Base-by-base conservation (phyloP, 106 monocot genomes). In the Platanthera zijinensis region DNA sequence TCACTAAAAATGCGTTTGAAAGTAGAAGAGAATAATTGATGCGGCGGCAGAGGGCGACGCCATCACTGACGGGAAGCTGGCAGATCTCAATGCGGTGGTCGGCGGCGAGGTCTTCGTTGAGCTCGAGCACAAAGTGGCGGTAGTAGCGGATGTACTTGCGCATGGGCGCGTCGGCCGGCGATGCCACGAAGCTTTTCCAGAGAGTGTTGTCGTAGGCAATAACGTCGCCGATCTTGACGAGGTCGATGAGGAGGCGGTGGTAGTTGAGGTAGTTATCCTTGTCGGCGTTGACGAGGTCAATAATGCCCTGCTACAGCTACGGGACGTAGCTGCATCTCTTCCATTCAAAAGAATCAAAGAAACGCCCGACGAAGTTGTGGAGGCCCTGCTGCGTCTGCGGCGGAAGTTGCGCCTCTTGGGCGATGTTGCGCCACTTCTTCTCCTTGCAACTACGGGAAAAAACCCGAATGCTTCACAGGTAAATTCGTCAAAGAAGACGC, bases 201-300 rank as follows among this genome's bases (percentile, higher is more conserved):
- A 91, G 82, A 4, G 91, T 91, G 86, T 91, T 91, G 78, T 91
- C 86, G 84, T 86, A 91, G 10, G 82, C 88, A 74, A 91, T 91
- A 4, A 91, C 69, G 0, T 88, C 91, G 18, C 88, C 88, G 5
- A 88, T 77, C 80, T 81, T 88, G 21, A 91, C 91, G 25, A 91
- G 86, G 2, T 88, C 86, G n/a, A 91, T 67, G 32, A 91, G 48
- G 52, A 86, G 50, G 57, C 81, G 80, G 82, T 91, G 88, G 82
- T 91, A 91, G 78, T 91, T 91, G 49, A 91, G 17, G 88, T 91
- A 91, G 84, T 91, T 91, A 77, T 91, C 88, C 82, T 91, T 91
- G 84, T 91, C 88, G 2, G 91, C 91, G 82, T 91, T 88, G 67
- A 91, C 86, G 80, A 91, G 88, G n/a, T 25, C 25, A 0, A 25